Percentiles rank a stretch among this genome's conserved stretches.
Conservation (phyloP, 371 early-diverging fungal species). For the Lichtheimia hyalospora region DNA sequence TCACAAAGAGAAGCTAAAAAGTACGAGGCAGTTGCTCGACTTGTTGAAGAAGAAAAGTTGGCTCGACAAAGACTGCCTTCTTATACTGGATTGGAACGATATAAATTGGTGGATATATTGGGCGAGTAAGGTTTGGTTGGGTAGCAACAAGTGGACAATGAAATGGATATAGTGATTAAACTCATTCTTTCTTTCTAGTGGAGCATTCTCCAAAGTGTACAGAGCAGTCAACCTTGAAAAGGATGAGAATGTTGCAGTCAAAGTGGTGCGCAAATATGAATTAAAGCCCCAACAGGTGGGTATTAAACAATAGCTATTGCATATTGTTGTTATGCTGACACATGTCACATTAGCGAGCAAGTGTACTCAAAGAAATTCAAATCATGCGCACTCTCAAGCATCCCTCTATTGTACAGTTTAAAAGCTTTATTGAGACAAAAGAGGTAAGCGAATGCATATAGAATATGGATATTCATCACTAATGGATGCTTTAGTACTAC, state of each 20-base stretch:
- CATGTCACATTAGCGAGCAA: conserved; percentile 53
- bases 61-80: conserved; percentile 15
- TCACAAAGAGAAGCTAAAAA: conserved; percentile 17
- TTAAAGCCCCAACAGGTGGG: conserved; percentile 23
- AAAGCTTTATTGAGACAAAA: conserved; percentile 64
- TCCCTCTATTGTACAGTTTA: conserved; percentile 74
- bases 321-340: background rate
- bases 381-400: conserved; percentile 84
- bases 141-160: background rate
- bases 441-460: conserved; percentile 44
- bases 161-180: background rate
- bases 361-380: conserved; percentile 83
- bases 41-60: conserved; percentile 20
- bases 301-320: background rate
- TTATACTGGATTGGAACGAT: conserved; percentile 41
- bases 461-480: background rate
- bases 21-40: conserved; percentile 19
- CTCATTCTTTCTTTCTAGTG: conserved; percentile 36
- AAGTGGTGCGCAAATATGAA: conserved; percentile 65
- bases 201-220: conserved; percentile 80
- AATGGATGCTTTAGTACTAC: conserved; percentile 35
- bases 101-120: conserved; percentile 48
- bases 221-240: conserved; percentile 57
- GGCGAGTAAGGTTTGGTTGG: conserved; percentile 54
- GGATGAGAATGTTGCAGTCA: conserved; percentile 69